These are phyloP conservation scores for Trichophyton schoenleinii DNA, from an alignment of 2,329 filamentous ascomycete species.

Conservation along the genomic window DNA sequence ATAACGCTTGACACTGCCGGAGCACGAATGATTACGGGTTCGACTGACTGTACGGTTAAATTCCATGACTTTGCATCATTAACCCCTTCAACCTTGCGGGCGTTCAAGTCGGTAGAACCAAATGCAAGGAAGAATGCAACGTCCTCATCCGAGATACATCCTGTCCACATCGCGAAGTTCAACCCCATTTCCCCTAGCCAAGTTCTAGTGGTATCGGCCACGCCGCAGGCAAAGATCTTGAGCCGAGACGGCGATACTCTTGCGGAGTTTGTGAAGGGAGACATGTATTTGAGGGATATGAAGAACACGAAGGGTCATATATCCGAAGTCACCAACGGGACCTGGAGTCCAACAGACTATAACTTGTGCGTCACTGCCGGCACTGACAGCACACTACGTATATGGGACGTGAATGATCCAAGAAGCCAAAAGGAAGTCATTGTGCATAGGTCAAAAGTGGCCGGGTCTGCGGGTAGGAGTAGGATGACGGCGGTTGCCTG, in stretches of 20 bases:
- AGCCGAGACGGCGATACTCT: slow-evolving; percentile 76
- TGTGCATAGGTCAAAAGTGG: slow-evolving; percentile 86
- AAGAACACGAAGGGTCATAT: slow-evolving; percentile 95
- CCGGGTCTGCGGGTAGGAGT: slow-evolving; percentile 76
- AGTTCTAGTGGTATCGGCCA: slow-evolving; percentile 76
- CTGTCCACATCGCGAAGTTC: slow-evolving; percentile 76
- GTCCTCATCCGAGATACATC: slow-evolving; percentile 62
- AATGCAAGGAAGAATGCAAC: slow-evolving; percentile 60
- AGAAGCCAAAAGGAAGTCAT: slow-evolving; percentile 85
- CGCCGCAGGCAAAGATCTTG: slow-evolving; percentile 80
- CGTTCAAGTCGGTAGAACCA: slow-evolving; percentile 86
- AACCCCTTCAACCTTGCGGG: slow-evolving; percentile 85
- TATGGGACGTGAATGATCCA: slow-evolving; percentile 93
- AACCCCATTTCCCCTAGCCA: slow-evolving; percentile 67
- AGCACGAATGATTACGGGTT: slow-evolving; percentile 74
- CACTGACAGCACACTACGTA: slow-evolving; percentile 86
- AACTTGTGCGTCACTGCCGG: slow-evolving; percentile 82
- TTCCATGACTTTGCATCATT: slow-evolving; percentile 92
- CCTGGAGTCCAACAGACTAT: slow-evolving; percentile 79
- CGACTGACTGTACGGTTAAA: slow-evolving; percentile 80
- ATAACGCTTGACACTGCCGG: slow-evolving; percentile 76
- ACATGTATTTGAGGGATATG: slow-evolving; percentile 97
- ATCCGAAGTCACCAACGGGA: slow-evolving; percentile 75
- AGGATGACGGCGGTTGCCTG: slow-evolving; percentile 90
- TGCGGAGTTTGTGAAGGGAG: slow-evolving; percentile 86